These are phyloP conservation scores for Pascua guehoae DNA, from an alignment of 1,284 basidiomycete genomes.

Conservation along the genomic window DNA sequence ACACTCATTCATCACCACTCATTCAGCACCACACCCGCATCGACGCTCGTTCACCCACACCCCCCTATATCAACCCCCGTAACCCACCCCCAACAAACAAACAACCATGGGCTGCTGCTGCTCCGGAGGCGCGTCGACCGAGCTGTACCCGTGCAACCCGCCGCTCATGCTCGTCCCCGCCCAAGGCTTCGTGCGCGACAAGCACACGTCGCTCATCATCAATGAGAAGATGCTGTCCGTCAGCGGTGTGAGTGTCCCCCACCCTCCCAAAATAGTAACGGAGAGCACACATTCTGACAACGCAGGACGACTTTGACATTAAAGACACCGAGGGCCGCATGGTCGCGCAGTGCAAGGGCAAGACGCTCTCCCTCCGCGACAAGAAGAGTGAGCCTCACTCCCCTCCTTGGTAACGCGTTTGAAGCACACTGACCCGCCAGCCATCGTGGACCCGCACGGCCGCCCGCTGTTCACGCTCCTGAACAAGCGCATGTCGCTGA, in stretches of 20 bases:
- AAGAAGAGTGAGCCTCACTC: constrained; percentile 39
- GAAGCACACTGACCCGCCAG: constrained; percentile 38
- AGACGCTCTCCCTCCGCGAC: constrained; percentile 34
- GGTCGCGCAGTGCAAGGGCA: constrained; percentile 36
- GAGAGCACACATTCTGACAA: neutral
- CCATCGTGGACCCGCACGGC: constrained; percentile 30
- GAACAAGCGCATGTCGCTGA: constrained; percentile 7
- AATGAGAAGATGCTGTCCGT: constrained; percentile 19
- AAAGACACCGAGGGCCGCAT: constrained; percentile 35
- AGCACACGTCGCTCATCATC: neutral
- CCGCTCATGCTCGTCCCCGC: constrained; percentile 39
- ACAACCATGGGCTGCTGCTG: no score
- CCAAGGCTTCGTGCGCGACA: constrained; percentile 19
- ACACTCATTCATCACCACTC: no score
- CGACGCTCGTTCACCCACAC: no score
- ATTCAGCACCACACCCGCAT: no score
- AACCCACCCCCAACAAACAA: no score
- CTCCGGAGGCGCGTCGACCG: no score
- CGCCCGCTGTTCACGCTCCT: constrained; percentile 36
- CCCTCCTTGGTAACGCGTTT: constrained; percentile 30
- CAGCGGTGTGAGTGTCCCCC: constrained; percentile 29
- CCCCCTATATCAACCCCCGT: no score
- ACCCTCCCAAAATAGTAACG: no score
- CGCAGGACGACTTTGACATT: constrained; percentile 37
- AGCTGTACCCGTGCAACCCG: no score